Evolutionary conservation across 805 yeast species (phyloP).

Genomic region (Saccharomycopsis vini): DNA sequence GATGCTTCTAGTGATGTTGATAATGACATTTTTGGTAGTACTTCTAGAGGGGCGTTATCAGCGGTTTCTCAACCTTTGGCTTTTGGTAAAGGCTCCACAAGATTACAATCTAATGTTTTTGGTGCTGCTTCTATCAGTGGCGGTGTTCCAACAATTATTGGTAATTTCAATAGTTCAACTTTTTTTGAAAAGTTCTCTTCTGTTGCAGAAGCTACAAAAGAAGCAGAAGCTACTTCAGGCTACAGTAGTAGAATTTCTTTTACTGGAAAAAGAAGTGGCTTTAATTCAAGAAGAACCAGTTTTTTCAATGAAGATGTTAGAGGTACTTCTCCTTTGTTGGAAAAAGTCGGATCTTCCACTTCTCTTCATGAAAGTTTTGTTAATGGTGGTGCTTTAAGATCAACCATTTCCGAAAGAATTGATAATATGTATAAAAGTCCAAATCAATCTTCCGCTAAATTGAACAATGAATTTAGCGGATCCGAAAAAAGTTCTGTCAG

Average conservation of each 20-base stretch:
- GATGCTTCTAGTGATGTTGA: slow-evolving; percentile 31
- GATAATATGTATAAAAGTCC: slow-evolving; percentile 41
- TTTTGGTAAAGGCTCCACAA: slow-evolving; percentile 26
- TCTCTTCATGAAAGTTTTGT: slow-evolving; percentile 25
- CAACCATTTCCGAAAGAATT: slow-evolving; percentile 41
- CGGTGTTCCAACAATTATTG: slow-evolving; percentile 28
- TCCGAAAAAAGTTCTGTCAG: slow-evolving; percentile 9
- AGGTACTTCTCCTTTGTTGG: slow-evolving; percentile 16
- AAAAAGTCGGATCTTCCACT: slow-evolving; percentile 23
- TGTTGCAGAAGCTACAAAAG: slow-evolving; percentile 63
- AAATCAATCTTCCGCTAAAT: slow-evolving; percentile 30
- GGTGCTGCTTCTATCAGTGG: slow-evolving; percentile 58
- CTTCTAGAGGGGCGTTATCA: slow-evolving; percentile 39
- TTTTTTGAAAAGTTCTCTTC: slow-evolving; percentile 56
- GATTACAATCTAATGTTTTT: slow-evolving; percentile 33
- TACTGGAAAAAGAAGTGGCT: slow-evolving; percentile 27
- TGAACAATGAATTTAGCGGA: slow-evolving; percentile 11
- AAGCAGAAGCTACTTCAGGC: slow-evolving; percentile 38
- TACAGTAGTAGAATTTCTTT: slow-evolving; percentile 34
- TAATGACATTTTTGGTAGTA: slow-evolving; percentile 28
- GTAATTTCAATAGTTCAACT: slow-evolving; percentile 26
- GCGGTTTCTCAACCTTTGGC: slow-evolving; percentile 35
- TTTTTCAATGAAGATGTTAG: slow-evolving; percentile 32
- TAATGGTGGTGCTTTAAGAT: slow-evolving; percentile 14
- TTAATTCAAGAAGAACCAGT: slow-evolving; percentile 43